phyloP scores from a whole-genome alignment of 2,329 filamentous ascomycete species.

The Orbilia brochopaga region DNA sequence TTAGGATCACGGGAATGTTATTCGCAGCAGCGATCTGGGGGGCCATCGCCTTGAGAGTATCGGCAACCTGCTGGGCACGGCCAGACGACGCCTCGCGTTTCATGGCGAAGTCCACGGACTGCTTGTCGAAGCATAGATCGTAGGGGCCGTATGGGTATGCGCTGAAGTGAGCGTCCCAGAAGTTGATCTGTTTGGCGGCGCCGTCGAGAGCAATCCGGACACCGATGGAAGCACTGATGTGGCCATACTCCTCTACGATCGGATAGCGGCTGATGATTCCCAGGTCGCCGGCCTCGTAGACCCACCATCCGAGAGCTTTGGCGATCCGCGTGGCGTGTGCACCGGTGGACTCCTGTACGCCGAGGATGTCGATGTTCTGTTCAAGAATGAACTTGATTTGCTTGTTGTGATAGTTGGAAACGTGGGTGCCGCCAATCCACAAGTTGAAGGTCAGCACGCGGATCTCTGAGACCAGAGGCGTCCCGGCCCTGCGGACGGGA shows the following conservation, averaged over 20 bases:
- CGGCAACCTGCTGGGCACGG: constrained; percentile 58
- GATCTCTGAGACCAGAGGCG: constrained; percentile 56
- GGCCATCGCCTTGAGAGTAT: constrained; percentile 57
- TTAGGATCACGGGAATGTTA: constrained; percentile 57
- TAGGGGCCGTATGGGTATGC: constrained; percentile 60
- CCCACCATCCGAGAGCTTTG: constrained; percentile 59
- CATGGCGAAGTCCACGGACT: constrained; percentile 57
- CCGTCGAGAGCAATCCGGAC: constrained; percentile 58
- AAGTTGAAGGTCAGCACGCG: constrained; percentile 59
- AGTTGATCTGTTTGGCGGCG: constrained; percentile 56
- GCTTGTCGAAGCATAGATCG: constrained; percentile 59
- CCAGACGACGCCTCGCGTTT: constrained; percentile 57
- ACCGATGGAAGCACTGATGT: constrained; percentile 55
- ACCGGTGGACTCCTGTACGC: constrained; percentile 58
- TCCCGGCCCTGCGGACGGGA: constrained; percentile 55
- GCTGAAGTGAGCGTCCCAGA: constrained; percentile 58
- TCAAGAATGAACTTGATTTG: constrained; percentile 58
- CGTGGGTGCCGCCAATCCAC: constrained; percentile 58
- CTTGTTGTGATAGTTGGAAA: constrained; percentile 59
- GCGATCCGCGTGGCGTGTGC: constrained; percentile 57
- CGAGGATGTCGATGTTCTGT: constrained; percentile 57
- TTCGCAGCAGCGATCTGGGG: constrained; percentile 56
- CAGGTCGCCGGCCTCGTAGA: constrained; percentile 57
- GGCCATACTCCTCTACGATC: constrained; percentile 56
- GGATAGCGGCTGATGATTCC: constrained; percentile 59